Evolutionary conservation across 2,329 filamentous ascomycete genomes (phyloP).

Genomic region (Xylaria sp.): DNA sequence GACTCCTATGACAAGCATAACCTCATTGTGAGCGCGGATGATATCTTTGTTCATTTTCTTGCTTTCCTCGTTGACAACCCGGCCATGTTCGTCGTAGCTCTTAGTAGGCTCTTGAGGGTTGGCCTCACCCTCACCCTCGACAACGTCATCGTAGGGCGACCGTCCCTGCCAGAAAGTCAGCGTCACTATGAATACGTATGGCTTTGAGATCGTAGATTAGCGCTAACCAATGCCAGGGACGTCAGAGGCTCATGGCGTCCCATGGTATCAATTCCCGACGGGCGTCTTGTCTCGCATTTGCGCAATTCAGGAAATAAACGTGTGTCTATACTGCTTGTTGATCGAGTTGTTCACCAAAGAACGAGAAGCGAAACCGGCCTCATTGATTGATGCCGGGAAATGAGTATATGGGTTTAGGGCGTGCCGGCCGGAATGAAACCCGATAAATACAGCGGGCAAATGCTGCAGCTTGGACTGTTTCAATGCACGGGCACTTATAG

Average conservation of each 20-base stretch:
- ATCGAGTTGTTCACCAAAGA: background rate
- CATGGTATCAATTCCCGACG: slow-evolving; percentile 47
- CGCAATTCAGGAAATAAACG: background rate
- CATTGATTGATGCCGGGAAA: background rate
- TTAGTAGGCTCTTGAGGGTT: slow-evolving; percentile 51
- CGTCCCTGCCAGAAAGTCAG: slow-evolving; percentile 52
- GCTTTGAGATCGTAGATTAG: background rate
- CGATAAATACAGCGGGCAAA: background rate
- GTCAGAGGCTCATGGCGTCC: slow-evolving; percentile 61
- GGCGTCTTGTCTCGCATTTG: slow-evolving; percentile 13
- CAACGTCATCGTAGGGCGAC: slow-evolving; percentile 64
- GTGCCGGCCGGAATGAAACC: background rate
- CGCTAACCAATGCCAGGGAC: slow-evolving; percentile 59
- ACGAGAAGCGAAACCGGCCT: background rate
- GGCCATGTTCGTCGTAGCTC: slow-evolving; percentile 60
- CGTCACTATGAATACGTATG: background rate
- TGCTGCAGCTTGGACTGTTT: background rate
- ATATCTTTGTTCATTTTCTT: slow-evolving; percentile 61
- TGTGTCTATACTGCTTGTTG: background rate
- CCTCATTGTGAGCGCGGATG: slow-evolving; percentile 66
- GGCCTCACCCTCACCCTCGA: slow-evolving; percentile 54
- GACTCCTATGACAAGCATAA: slow-evolving; percentile 67
- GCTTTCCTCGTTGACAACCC: slow-evolving; percentile 60
- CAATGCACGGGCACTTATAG: background rate
- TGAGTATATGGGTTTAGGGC: background rate